These are phyloP conservation scores for Syncephalastrum monosporum DNA, from an alignment of 371 early-diverging fungal species.

Conservation along the genomic window DNA sequence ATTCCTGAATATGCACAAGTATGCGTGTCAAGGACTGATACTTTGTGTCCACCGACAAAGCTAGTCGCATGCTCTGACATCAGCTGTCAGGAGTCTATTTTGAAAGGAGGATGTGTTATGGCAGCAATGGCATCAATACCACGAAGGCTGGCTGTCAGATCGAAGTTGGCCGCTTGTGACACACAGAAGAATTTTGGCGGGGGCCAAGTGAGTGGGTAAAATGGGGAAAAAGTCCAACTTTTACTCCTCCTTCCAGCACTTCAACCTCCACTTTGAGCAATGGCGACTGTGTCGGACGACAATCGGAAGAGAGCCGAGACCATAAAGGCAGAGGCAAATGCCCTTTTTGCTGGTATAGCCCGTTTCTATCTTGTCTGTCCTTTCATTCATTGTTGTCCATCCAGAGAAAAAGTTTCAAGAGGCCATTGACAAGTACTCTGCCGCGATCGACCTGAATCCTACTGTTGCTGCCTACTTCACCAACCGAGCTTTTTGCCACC, in stretches of 20 bases:
- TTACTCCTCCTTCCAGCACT: background rate
- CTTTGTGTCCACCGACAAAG: too few relatives aligned
- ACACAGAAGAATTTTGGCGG: too few relatives aligned
- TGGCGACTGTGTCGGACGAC: constrained; percentile 36
- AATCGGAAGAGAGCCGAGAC: constrained; percentile 55
- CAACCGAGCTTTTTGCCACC: constrained; percentile 91
- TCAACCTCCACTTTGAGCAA: background rate
- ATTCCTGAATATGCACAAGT: too few relatives aligned
- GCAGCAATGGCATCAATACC: too few relatives aligned
- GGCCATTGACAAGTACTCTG: constrained; percentile 84
- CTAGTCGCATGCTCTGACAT: too few relatives aligned
- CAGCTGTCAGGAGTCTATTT: too few relatives aligned
- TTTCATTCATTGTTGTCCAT: constrained; percentile 3
- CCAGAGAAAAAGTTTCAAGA: constrained; percentile 73
- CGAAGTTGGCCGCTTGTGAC: too few relatives aligned
- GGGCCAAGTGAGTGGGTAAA: too few relatives aligned
- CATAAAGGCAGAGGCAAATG: constrained; percentile 78
- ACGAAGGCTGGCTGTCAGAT: too few relatives aligned
- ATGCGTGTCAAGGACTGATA: too few relatives aligned
- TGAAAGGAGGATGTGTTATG: too few relatives aligned
- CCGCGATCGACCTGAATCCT: constrained; percentile 82
- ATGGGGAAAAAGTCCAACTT: background rate
- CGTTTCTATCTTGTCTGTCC: background rate
- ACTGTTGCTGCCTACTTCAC: constrained; percentile 84
- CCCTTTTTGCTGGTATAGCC: constrained; percentile 63